phyloP scores from a whole-genome alignment of 2,329 filamentous ascomycete species.

The Fusarium anguioides region DNA sequence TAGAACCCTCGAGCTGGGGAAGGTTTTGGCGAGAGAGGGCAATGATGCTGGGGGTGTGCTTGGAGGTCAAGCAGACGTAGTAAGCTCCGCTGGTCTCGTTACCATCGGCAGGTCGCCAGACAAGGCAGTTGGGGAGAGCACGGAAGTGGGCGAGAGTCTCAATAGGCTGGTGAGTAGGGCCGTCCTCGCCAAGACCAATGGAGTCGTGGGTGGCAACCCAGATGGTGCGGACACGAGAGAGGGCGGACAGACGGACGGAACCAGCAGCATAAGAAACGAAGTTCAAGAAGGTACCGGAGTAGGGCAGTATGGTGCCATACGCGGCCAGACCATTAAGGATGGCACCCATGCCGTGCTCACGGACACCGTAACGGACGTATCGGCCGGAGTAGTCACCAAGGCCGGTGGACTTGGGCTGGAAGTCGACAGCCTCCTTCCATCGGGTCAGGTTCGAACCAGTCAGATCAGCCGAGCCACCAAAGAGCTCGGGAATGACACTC shows the following conservation, averaged over 20 bases:
- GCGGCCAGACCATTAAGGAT: conserved; percentile 96
- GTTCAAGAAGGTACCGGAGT: conserved; percentile 97
- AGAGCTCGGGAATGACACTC: conserved; percentile 83
- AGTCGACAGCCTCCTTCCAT: conserved; percentile 97
- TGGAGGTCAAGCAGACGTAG: conserved; percentile 91
- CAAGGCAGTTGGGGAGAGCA: conserved; percentile 98
- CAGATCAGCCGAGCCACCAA: conserved; percentile 97
- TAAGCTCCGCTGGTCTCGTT: conserved; percentile 99
- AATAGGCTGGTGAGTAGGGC: conserved; percentile 98
- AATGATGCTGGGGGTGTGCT: conserved; percentile 90
- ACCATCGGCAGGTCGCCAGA: conserved; percentile 97
- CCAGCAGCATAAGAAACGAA: conserved; percentile 98
- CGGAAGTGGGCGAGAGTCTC: conserved; percentile 99
- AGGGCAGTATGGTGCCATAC: conserved; percentile 95
- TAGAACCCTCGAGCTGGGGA: conserved; percentile 94
- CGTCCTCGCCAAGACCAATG: conserved; percentile 98
- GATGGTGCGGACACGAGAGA: conserved; percentile 91
- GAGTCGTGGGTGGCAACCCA: conserved; percentile 99
- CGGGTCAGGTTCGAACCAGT: conserved; percentile 98
- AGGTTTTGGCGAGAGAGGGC: conserved; percentile 98
- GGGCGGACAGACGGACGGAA: conserved; percentile 90
- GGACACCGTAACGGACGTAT: conserved; percentile 92
- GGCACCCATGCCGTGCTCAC: conserved; percentile 91
- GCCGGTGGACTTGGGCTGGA: conserved; percentile 88
- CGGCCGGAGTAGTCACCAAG: conserved; percentile 92